Evolutionary conservation across 2,329 filamentous ascomycete species (phyloP).

Genomic region (Nemania bipapillata): DNA sequence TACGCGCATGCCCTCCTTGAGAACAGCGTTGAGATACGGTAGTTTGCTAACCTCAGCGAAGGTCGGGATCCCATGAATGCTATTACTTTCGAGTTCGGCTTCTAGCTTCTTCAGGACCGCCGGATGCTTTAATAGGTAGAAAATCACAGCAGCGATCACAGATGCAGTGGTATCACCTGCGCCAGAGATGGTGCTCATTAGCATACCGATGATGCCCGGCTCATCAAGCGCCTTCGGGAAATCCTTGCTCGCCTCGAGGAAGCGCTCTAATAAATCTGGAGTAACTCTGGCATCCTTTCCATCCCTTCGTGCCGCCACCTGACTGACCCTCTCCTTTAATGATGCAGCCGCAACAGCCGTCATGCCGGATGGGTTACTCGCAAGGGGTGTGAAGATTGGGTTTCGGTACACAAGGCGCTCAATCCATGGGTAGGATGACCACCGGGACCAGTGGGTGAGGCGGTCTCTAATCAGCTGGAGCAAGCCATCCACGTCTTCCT

Average conservation of each 20-base stretch:
- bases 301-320: slow-evolving; percentile 12
- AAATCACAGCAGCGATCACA: slow-evolving; percentile 32
- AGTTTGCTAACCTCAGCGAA: slow-evolving; percentile 40
- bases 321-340: slow-evolving; percentile 29
- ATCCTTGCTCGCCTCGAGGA: slow-evolving; percentile 41
- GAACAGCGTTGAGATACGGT: slow-evolving; percentile 44
- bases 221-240: slow-evolving; percentile 41
- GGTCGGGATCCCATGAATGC: slow-evolving; percentile 38
- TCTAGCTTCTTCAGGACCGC: slow-evolving; percentile 58
- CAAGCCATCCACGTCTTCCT: slow-evolving; percentile 41
- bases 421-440: slow-evolving; percentile 42
- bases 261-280: slow-evolving; percentile 41
- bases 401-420: slow-evolving; percentile 45
- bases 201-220: slow-evolving; percentile 39
- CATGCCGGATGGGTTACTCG: slow-evolving; percentile 39
- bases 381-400: slow-evolving; percentile 35
- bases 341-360: slow-evolving; percentile 36
- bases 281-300: slow-evolving; percentile 12
- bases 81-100: slow-evolving; percentile 36
- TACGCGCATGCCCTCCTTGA: slow-evolving; percentile 43
- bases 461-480: slow-evolving; percentile 45
- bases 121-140: slow-evolving; percentile 60
- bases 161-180: slow-evolving; percentile 45
- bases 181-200: slow-evolving; percentile 46
- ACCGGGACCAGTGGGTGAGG: slow-evolving; percentile 44